Evolutionary conservation across 2,329 filamentous ascomycete genomes (phyloP).

Genomic region (Chalara sp.): DNA sequence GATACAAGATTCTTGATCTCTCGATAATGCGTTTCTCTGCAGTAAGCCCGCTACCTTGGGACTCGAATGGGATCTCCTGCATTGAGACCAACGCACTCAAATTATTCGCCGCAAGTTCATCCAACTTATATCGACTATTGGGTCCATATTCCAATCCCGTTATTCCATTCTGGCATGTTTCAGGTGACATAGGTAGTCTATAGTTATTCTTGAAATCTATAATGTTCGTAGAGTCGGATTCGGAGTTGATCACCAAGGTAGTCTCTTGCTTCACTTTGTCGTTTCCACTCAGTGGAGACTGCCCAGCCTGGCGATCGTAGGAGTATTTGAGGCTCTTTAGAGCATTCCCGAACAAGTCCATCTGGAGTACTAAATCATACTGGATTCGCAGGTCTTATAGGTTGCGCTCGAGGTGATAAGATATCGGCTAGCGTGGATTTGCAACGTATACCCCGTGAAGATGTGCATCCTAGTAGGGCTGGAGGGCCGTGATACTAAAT

Average conservation of each 20-base stretch:
- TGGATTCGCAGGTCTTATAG: background rate
- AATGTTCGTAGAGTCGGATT: background rate
- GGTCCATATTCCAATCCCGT: background rate
- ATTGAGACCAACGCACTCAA: background rate
- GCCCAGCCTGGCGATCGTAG: background rate
- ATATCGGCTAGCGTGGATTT: too few species aligned
- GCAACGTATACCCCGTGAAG: too few species aligned
- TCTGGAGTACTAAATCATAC: background rate
- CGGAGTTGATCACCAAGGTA: background rate
- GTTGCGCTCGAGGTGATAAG: background rate
- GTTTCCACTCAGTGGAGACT: background rate
- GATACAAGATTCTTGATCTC: background rate
- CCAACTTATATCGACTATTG: background rate
- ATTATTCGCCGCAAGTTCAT: background rate
- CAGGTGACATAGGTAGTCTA: background rate
- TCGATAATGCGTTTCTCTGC: background rate
- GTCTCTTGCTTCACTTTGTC: background rate
- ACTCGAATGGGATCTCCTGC: background rate
- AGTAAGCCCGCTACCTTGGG: too few species aligned
- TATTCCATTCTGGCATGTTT: background rate
- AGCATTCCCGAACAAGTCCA: background rate
- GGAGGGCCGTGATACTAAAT: too few species aligned
- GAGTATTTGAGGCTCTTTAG: background rate
- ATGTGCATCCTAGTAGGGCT: too few species aligned
- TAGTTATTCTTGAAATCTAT: background rate